Evolutionary conservation across 1,284 basidiomycete genomes (phyloP).

Genomic region (Cutaneotrichosporon sp.): DNA sequence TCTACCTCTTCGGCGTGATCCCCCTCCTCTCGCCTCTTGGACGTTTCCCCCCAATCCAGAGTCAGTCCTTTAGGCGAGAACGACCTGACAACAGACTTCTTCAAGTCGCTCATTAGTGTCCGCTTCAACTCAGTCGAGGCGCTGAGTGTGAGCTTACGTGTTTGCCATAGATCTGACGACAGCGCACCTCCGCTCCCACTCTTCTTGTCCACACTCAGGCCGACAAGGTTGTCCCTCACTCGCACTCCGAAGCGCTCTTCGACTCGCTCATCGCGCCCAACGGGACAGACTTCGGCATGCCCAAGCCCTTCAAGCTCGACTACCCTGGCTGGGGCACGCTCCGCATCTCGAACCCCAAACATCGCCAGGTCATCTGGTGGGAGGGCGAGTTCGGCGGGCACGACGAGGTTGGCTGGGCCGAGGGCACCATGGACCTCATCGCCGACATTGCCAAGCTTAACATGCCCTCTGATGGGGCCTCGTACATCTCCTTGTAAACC

Average conservation of each 20-base stretch:
- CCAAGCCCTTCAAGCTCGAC: conserved; percentile 7
- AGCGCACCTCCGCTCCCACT: conserved; percentile 67
- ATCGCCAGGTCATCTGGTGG: conserved; percentile 37
- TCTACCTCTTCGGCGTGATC: conserved; percentile 40
- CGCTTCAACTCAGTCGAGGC: conserved; percentile 39
- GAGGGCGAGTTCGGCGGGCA: conserved; percentile 47
- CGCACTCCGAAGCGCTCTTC: conserved; percentile 74
- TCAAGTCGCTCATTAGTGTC: conserved; percentile 30
- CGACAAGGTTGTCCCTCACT: conserved; percentile 76
- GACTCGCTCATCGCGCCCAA: conserved; percentile 57
- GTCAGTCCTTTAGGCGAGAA: background rate
- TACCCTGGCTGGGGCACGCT: conserved; percentile 40
- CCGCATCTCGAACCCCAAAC: conserved; percentile 15
- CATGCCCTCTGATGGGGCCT: background rate
- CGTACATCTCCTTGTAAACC: background rate
- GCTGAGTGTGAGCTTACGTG: conserved; percentile 31
- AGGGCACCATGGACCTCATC: conserved; percentile 50
- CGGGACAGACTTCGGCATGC: conserved; percentile 1
- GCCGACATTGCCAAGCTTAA: conserved; percentile 28
- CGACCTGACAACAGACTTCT: conserved; percentile 28
- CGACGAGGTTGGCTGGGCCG: conserved; percentile 44
- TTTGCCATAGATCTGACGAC: background rate
- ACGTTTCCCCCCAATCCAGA: background rate
- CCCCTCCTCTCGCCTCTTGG: conserved; percentile 42
- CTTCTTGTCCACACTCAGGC: conserved; percentile 77